phyloP scores from a whole-genome alignment of 169 alveolate species.

The Plasmodium sp. region DNA sequence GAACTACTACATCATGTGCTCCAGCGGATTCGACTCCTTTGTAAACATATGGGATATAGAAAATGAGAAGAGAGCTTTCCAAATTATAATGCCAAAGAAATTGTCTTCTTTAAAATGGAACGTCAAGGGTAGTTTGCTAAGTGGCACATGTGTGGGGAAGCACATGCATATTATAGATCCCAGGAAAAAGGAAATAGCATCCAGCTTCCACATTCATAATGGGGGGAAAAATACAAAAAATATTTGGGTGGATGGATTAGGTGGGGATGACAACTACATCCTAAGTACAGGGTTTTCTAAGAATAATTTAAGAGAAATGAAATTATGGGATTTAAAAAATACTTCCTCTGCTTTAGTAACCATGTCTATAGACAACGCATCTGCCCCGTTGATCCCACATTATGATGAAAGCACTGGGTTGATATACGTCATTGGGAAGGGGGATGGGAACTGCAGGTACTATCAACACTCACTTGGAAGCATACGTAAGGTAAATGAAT shows the following conservation, averaged over 20 bases:
- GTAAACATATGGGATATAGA: conserved; percentile 83
- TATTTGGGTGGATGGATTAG: conserved; percentile 81
- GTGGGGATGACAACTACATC: conserved; percentile 77
- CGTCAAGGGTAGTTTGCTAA: conserved; percentile 58
- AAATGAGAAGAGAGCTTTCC: conserved; percentile 73
- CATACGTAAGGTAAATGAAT: conserved; percentile 79
- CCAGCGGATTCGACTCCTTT: conserved; percentile 77
- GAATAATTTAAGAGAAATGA: conserved; percentile 81
- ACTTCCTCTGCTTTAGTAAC: conserved; percentile 65
- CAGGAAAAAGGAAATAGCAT: conserved; percentile 73
- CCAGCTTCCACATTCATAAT: conserved; percentile 76
- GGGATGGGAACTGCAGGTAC: conserved; percentile 83
- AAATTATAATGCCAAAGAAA: conserved; percentile 73
- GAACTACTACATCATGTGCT: conserved; percentile 76
- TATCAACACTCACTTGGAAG: conserved; percentile 81
- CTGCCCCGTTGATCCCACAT: conserved; percentile 84
- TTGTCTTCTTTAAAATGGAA: conserved; percentile 82
- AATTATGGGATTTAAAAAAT: conserved; percentile 83
- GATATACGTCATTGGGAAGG: conserved; percentile 81
- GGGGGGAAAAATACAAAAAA: conserved; percentile 79
- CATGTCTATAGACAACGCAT: conserved; percentile 80
- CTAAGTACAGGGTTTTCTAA: conserved; percentile 84
- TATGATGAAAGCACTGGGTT: conserved; percentile 84
- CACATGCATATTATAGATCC: conserved; percentile 79
- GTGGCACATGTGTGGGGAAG: conserved; percentile 18